phyloP scores from a whole-genome alignment of 228 moss, liverwort and hornwort genomes.

The Sphagnum magellanicum region DNA sequence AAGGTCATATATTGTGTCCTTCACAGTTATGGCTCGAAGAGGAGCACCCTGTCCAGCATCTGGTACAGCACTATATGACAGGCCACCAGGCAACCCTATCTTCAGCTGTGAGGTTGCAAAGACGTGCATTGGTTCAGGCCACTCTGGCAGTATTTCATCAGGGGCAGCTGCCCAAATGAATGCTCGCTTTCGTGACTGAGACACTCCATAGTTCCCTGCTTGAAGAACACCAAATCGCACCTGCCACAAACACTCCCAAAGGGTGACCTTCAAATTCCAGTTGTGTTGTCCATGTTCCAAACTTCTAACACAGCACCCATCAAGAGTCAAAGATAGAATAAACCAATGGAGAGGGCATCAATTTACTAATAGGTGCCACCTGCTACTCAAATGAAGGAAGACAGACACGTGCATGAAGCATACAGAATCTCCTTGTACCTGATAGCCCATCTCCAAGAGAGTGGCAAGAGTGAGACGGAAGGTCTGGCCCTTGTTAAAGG shows the following conservation, averaged over 20 bases:
- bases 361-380: too few species aligned
- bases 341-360: too few species aligned
- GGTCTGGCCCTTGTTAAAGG: slow-evolving; percentile 97
- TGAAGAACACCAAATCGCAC: slow-evolving; percentile 96
- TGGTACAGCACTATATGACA: slow-evolving; percentile 70
- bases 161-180: slow-evolving; percentile 96
- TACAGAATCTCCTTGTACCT: slow-evolving; percentile 37
- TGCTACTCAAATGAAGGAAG: too few species aligned
- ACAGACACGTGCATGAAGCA: not conserved
- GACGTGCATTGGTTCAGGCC: slow-evolving; percentile 95
- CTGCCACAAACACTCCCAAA: slow-evolving; percentile 20
- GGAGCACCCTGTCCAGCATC: slow-evolving; percentile 86
- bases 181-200: slow-evolving; percentile 94
- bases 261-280: not conserved
- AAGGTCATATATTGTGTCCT: slow-evolving; percentile 83
- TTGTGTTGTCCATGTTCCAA: too few species aligned
- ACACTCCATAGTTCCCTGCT: slow-evolving; percentile 95
- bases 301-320: too few species aligned
- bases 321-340: too few species aligned
- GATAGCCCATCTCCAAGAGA: slow-evolving; percentile 96
- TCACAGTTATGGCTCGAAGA: slow-evolving; percentile 83
- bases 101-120: slow-evolving; percentile 84
- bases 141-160: slow-evolving; percentile 68
- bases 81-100: slow-evolving; percentile 65
- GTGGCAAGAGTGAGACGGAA: slow-evolving; percentile 91